Evolutionary conservation across 306 rosid species (phyloP), one percentile per base, ranked within the genome.

Genomic region (Datisca glomerata): DNA sequence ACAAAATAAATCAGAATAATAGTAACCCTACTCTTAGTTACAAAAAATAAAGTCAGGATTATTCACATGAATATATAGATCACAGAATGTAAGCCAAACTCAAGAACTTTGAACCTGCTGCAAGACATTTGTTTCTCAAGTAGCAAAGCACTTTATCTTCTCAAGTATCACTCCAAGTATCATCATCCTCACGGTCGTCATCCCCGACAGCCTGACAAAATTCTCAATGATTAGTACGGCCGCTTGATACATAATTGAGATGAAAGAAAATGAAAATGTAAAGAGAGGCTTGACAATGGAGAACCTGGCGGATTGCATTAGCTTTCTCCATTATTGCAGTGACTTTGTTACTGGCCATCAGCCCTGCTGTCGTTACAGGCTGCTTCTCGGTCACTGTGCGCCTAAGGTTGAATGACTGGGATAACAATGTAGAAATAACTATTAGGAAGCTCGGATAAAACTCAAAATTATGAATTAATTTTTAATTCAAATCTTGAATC

Each of bases 271-370:
- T n/a, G n/a, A n/a, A n/a, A n/a, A n/a, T n/a, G n/a, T n/a, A n/a
- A n/a, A 17, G 21, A 21, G 47, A 29, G 21, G 7, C 11, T n/a
- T 16, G 31, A 33, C 5, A 12, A 13, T 48, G 36, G 21, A 24
- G 49, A 69, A 87, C 97, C 93, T 76, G 97, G 64, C 94, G 93
- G 41, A 87, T 87, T 39, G 97, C 93, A 23, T 65, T 79, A 53
- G 97, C 97, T 72, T 83, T 87, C 85, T 83, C 83, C 72, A 87
- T 57, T 55, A 87, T 87, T 63, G 97, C 97, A 2, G 87, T 79
- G 63, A 87, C 93, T 50, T 83, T 63, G 60, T 67, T 61, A 7
- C 64, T 81, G 16, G 94, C 56, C 13, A 75, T 18, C 11, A 82
- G 68, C 54, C 59, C 73, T 3, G 65, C 41, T 19, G 66, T 21